Evolutionary conservation across 2,329 filamentous ascomycete genomes (phyloP), one percentile per base, ranked within the genome.

Genomic region (Thielaviopsis euricoi): DNA sequence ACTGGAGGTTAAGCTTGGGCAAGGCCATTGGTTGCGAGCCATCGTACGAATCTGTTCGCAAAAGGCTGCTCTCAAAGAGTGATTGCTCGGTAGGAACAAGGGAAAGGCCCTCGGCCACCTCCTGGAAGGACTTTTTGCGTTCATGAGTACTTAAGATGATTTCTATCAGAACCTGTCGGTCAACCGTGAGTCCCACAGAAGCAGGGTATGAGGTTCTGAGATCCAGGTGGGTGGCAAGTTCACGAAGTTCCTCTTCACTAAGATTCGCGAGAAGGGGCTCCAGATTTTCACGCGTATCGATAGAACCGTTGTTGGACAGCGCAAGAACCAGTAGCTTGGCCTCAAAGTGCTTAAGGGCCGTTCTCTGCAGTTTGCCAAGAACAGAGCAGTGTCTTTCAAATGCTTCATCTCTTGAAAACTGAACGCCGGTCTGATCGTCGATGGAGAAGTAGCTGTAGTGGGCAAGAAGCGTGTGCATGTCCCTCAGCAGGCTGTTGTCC

Each of bases 1-100:
- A 98, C 67, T 98, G 93, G 26, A 98, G 74, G 64, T 96, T 98
- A 52, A 97, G 72, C 68, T 98, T 98, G 2, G 93, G 93, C 50
- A 98, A 82, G 2, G 93, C 88, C 59, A 98, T 76, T 5, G 93
- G 90, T 53, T 81, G 81, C 23, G 88, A 89, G 25, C 90, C 90
- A 68, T 95, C 85, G 65, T 96, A 97, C 7, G 76, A 77, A 65
- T 96, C 90, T 58, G 91, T 91, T 59, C 89, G 81, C 58, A 90
- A 71, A 56, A 95, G 79, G 25, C 82, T 81, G 55, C 77, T 76
- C 60, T 96, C 89, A 65, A 96, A 96, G 5, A 98, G 74, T 1
- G 80, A 73, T 49, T 79, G 74, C 67, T 97, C 93, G 0, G 88
- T 97, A 0, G 94, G 94, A n/a, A 94, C 70, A 37, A 94, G 76